These are phyloP conservation scores for Daldinia sp. DNA, from an alignment of 2,329 filamentous ascomycete genomes.

Conservation along the genomic window DNA sequence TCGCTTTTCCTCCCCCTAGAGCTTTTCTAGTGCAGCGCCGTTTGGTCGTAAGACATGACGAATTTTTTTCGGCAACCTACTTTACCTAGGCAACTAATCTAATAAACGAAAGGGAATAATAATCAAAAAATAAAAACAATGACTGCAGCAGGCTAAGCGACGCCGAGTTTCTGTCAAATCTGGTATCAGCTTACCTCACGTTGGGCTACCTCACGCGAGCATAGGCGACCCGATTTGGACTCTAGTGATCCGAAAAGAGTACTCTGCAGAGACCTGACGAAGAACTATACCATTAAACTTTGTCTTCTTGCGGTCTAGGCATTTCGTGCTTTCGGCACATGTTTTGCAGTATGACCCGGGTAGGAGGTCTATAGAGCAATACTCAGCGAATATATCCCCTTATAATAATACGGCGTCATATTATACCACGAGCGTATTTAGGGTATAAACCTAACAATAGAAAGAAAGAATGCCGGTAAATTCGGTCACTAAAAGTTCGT, in stretches of 20 bases:
- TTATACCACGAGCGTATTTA: constrained; percentile 11
- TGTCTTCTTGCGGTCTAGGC: constrained; percentile 26
- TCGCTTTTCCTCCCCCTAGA: constrained; percentile 2
- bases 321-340: constrained; percentile 15
- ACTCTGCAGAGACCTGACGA: constrained; percentile 42
- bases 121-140: constrained; percentile 1
- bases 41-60: constrained; percentile 28
- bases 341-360: constrained; percentile 20
- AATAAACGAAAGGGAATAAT: constrained; percentile 4
- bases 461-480: constrained; percentile 11
- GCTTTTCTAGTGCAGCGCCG: constrained; percentile 12
- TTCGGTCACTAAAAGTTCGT: constrained; percentile 10
- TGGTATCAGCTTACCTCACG: constrained; percentile 41
- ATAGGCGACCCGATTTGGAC: constrained; percentile 36
- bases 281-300: constrained; percentile 31
- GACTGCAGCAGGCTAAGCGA: constrained; percentile 33
- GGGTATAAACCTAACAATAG: neutral
- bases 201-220: constrained; percentile 36
- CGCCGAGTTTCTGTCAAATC: constrained; percentile 21
- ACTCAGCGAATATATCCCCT: constrained; percentile 31
- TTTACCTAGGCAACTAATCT: constrained; percentile 10
- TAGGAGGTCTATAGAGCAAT: constrained; percentile 26
- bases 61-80: constrained; percentile 12
- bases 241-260: constrained; percentile 40
- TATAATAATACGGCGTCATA: constrained; percentile 23